These are phyloP conservation scores for Tetradesmus lagerheimii DNA, from an alignment of 139 green algal genomes.

Conservation along the genomic window DNA sequence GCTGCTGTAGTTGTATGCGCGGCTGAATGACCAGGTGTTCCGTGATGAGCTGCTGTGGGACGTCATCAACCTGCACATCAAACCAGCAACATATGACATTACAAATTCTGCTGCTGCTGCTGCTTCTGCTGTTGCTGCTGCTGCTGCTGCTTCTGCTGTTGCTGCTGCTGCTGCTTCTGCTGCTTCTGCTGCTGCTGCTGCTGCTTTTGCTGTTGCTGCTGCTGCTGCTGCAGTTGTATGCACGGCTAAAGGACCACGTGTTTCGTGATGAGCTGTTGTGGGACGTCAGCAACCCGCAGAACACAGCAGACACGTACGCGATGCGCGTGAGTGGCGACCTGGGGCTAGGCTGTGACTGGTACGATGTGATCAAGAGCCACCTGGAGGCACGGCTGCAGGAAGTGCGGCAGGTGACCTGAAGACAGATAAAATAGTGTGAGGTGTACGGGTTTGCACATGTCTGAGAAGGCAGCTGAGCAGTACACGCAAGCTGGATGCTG, in stretches of 20 bases:
- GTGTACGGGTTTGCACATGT: neutral
- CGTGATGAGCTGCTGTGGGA: too few species aligned
- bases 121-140: too few species aligned
- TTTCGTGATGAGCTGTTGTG: slow-evolving; percentile 36
- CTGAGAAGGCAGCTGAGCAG: neutral
- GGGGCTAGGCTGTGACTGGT: slow-evolving; percentile 37
- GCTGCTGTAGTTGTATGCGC: too few species aligned
- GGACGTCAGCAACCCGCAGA: slow-evolving; percentile 40
- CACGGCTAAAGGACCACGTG: neutral
- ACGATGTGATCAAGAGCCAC: slow-evolving; percentile 31
- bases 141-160: too few species aligned
- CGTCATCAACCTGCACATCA: too few species aligned
- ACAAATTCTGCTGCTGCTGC: too few species aligned
- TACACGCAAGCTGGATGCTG: neutral
- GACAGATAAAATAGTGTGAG: too few species aligned
- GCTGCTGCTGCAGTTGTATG: slow-evolving; percentile 25
- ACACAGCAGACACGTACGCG: slow-evolving; percentile 14
- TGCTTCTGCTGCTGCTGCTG: neutral
- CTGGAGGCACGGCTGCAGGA: neutral
- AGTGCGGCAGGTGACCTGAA: slow-evolving; percentile 30
- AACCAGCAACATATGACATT: too few species aligned
- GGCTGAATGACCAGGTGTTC: too few species aligned
- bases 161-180: too few species aligned
- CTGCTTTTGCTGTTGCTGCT: neutral
- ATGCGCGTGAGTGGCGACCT: slow-evolving; percentile 23